phyloP scores from a whole-genome alignment of 2,329 filamentous ascomycete species.

The Colletotrichum sp. region DNA sequence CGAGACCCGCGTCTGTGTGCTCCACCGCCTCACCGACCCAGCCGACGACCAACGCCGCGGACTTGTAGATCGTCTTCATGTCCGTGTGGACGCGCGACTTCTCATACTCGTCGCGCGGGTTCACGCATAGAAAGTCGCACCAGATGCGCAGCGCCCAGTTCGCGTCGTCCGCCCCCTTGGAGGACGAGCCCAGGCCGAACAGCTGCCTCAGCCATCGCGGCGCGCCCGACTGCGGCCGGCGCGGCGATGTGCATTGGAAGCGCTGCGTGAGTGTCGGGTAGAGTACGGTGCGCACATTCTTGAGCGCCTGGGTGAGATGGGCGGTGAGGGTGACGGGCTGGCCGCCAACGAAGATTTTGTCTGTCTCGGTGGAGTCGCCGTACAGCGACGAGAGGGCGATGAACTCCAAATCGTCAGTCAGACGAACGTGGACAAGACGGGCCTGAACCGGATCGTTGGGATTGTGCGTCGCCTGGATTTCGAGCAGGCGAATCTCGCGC shows the following conservation, averaged over 20 bases:
- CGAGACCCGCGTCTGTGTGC: conserved; percentile 30
- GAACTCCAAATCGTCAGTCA: conserved; percentile 30
- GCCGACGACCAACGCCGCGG: conserved; percentile 35
- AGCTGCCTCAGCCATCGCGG: conserved; percentile 24
- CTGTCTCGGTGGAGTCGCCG: conserved; percentile 31
- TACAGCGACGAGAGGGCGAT: conserved; percentile 35
- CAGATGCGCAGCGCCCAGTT: conserved; percentile 29
- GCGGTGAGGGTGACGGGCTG: conserved; percentile 29
- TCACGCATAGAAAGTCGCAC: conserved; percentile 36
- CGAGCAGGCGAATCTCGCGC: conserved; percentile 36
- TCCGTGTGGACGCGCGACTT: conserved; percentile 30
- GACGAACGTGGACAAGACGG: conserved; percentile 34
- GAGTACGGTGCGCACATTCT: conserved; percentile 37
- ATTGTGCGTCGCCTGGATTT: conserved; percentile 32
- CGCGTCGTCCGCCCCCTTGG: not conserved
- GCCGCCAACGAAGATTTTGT: conserved; percentile 33
- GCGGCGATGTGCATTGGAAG: conserved; percentile 18
- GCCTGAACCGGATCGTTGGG: conserved; percentile 34
- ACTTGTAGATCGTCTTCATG: conserved; percentile 33
- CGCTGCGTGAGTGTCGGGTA: conserved; percentile 27
- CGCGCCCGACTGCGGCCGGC: conserved; percentile 18
- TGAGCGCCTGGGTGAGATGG: conserved; percentile 34
- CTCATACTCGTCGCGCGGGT: conserved; percentile 30
- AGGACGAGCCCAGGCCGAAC: conserved; percentile 20
- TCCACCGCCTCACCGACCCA: conserved; percentile 34